Conservation (phyloP, 2,329 filamentous ascomycete species). For the Paracoccidioides brasiliensis region DNA sequence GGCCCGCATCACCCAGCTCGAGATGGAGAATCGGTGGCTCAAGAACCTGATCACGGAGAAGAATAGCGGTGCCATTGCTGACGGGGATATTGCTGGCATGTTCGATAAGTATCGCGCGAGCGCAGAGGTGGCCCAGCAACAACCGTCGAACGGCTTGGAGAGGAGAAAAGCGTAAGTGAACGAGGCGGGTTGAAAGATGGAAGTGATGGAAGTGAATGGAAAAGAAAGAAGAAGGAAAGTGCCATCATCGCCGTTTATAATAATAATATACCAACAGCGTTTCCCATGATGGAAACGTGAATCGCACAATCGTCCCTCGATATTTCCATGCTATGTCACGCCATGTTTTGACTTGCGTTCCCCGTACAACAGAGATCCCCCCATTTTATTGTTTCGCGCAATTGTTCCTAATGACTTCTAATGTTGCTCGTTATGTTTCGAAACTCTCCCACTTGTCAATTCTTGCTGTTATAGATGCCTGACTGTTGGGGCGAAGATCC, state of each 20-base stretch:
- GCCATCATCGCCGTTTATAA: neutral
- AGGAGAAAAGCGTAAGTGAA: neutral
- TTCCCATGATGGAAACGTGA: too few relatives aligned
- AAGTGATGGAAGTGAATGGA: neutral
- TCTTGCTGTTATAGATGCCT: too few relatives aligned
- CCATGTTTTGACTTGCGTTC: too few relatives aligned
- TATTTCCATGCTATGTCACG: too few relatives aligned
- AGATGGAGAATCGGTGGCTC: conserved; percentile 72
- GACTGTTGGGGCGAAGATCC: too few relatives aligned
- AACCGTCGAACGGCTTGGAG: neutral
- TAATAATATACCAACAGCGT: too few relatives aligned
- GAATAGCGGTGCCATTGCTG: conserved; percentile 42
- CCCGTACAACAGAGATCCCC: too few relatives aligned
- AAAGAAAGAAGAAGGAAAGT: neutral
- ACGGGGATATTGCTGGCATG: conserved; percentile 29
- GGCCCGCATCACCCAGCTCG: conserved; percentile 59
- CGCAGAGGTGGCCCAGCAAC: conserved; percentile 1
- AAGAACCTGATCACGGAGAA: conserved; percentile 72
- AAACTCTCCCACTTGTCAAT: too few relatives aligned
- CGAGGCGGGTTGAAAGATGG: neutral
- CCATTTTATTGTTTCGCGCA: too few relatives aligned
- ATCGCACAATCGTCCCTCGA: too few relatives aligned
- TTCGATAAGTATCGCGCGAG: conserved; percentile 29
- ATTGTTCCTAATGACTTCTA: too few relatives aligned
- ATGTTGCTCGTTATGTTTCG: too few relatives aligned